Conservation (phyloP, 1,139 yeast genomes). For the Saccharomyces pastorianus region DNA sequence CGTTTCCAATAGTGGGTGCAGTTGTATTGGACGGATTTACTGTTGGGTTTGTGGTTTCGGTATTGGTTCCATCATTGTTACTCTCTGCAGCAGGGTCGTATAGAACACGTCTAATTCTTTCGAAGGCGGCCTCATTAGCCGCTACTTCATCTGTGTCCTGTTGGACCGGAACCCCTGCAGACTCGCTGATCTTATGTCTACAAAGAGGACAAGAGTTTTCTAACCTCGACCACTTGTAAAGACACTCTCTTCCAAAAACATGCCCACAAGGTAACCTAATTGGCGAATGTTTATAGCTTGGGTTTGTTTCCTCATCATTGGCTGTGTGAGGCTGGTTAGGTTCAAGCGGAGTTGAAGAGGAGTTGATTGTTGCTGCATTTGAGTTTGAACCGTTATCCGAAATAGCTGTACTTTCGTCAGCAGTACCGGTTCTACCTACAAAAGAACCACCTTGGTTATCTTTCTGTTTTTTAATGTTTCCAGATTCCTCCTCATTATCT, state of each 20-base stretch:
- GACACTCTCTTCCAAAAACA: conserved; percentile 65
- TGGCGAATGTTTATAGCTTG: conserved; percentile 51
- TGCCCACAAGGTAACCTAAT: conserved; percentile 76
- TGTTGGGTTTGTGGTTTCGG: neutral
- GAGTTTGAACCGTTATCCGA: conserved; percentile 1
- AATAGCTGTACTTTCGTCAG: neutral
- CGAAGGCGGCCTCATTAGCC: conserved; percentile 21
- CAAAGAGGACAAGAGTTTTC: conserved; percentile 77
- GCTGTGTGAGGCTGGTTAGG: conserved; percentile 4
- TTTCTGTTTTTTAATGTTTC: conserved; percentile 15
- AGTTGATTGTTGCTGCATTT: neutral
- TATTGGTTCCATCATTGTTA: neutral
- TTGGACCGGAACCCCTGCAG: conserved; percentile 9
- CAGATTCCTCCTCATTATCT: conserved; percentile 19
- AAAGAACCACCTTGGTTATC: conserved; percentile 9
- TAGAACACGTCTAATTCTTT: conserved; percentile 22
- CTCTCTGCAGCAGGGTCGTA: conserved; percentile 12
- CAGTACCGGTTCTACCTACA: neutral
- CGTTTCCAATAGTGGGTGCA: neutral
- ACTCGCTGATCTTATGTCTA: conserved; percentile 43
- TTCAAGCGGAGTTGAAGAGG: conserved; percentile 1
- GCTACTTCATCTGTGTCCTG: conserved; percentile 9
- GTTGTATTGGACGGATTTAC: neutral
- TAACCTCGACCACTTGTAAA: conserved; percentile 64
- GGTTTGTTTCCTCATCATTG: conserved; percentile 13